Evolutionary conservation across 192 early-diverging fungal genomes (phyloP).

Genomic region (Coemansia reversa): DNA sequence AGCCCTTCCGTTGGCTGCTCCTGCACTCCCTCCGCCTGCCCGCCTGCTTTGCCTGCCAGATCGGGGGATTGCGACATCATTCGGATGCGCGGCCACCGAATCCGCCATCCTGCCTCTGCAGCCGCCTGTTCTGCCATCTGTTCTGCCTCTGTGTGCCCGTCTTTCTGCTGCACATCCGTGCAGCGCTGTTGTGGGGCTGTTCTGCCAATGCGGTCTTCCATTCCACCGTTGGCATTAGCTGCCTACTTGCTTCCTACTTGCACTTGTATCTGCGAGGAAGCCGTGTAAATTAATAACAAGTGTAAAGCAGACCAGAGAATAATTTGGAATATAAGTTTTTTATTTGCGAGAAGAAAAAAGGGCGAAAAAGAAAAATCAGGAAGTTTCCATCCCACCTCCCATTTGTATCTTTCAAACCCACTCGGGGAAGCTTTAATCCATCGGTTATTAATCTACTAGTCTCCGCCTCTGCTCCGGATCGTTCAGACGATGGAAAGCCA

Average conservation of each 20-base stretch:
- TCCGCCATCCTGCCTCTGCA: conserved; percentile 41
- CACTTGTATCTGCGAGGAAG: not conserved
- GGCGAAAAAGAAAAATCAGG: conserved; percentile 4
- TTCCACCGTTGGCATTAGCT: not conserved
- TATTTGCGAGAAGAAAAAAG: conserved; percentile 11
- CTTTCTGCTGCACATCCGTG: conserved; percentile 6
- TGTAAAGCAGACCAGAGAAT: too few relatives aligned
- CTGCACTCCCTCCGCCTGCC: not conserved
- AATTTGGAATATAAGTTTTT: not conserved
- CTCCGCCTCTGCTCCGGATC: too few relatives aligned
- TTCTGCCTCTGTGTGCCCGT: conserved; percentile 24
- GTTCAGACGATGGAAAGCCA: too few relatives aligned
- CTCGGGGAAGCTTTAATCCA: too few relatives aligned
- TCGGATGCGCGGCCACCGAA: conserved; percentile 44
- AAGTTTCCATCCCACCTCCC: not conserved
- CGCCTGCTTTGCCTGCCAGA: conserved; percentile 6
- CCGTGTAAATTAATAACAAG: too few relatives aligned
- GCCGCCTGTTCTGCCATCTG: conserved; percentile 38
- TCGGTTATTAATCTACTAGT: too few relatives aligned
- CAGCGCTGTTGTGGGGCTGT: not conserved
- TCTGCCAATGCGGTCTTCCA: not conserved
- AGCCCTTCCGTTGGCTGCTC: not conserved
- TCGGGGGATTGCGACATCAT: conserved; percentile 55
- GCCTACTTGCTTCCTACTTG: too few relatives aligned
- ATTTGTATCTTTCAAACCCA: too few relatives aligned